A percentile compares a stretch with the other conserved stretches of the same genome.
phyloP scores from a whole-genome alignment of 1,284 basidiomycete genomes.

The Erythrobasidium hasegawianum region DNA sequence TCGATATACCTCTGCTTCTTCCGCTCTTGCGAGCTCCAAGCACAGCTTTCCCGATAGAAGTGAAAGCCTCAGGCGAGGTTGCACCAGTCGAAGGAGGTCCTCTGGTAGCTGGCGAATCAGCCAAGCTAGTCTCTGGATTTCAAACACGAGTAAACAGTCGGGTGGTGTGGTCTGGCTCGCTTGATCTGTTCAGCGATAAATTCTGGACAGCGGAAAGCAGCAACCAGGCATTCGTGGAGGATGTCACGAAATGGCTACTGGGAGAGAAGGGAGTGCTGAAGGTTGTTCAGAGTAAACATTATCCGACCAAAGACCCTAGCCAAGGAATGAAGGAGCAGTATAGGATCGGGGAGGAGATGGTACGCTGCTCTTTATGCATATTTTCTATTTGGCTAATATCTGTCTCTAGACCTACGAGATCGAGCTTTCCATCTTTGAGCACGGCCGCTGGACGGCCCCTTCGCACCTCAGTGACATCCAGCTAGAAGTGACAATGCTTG shows the following conservation, averaged over 20 bases:
- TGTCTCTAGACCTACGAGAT: conserved; percentile 65
- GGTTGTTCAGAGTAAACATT: conserved; percentile 68
- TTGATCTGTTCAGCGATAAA: conserved; percentile 65
- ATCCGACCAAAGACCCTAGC: conserved; percentile 54
- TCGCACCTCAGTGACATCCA: conserved; percentile 72
- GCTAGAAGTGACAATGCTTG: conserved; percentile 95
- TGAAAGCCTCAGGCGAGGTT: conserved; percentile 50
- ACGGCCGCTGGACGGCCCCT: conserved; percentile 64
- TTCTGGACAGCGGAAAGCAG: conserved; percentile 55
- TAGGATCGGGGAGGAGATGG: conserved; percentile 80
- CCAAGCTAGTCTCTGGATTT: conserved; percentile 79
- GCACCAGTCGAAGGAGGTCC: conserved; percentile 67
- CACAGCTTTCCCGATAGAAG: conserved; percentile 49
- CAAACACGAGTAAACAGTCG: conserved; percentile 76
- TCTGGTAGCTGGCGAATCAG: conserved; percentile 67
- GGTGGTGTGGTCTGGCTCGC: conserved; percentile 74
- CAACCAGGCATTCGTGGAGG: conserved; percentile 68
- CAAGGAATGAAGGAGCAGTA: conserved; percentile 59
- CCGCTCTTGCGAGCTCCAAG: conserved; percentile 72
- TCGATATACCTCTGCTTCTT: conserved; percentile 65
- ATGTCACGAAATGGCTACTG: conserved; percentile 85
- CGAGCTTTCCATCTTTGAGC: conserved; percentile 64
- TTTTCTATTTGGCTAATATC: neutral
- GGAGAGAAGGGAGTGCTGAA: conserved; percentile 78
- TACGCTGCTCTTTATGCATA: conserved; percentile 48